A percentile compares a stretch with the other conserved stretches of the same genome.
phyloP scores from a whole-genome alignment of 768 basidiomycete species.

The Kwoniella pini region DNA sequence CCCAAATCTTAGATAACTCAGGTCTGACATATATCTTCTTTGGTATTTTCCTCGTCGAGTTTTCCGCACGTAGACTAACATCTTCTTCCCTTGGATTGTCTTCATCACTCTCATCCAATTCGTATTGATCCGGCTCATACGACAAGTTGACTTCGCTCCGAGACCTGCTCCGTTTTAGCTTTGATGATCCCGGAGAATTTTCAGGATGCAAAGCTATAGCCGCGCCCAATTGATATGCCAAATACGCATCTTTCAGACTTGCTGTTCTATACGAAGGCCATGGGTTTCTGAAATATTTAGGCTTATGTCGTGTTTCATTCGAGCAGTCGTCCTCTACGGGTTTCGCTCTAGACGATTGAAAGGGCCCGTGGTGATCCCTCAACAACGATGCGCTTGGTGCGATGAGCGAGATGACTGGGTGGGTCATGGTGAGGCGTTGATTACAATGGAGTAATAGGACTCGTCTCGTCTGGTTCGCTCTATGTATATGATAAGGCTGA shows the following conservation, averaged over 20 bases:
- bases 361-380: slow-evolving; percentile 34
- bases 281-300: slow-evolving; percentile 48
- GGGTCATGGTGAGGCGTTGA: neutral
- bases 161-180: neutral
- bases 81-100: slow-evolving; percentile 18
- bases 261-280: slow-evolving; percentile 50
- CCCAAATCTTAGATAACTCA: slow-evolving; percentile 24
- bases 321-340: neutral
- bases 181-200: slow-evolving; percentile 14
- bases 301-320: slow-evolving; percentile 13
- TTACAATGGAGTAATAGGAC: no score
- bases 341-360: neutral
- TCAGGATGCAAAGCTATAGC: slow-evolving; percentile 35
- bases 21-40: slow-evolving; percentile 32
- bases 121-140: neutral
- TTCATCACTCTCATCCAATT: slow-evolving; percentile 4
- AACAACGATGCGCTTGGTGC: slow-evolving; percentile 9
- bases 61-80: slow-evolving; percentile 5
- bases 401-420: slow-evolving; percentile 20
- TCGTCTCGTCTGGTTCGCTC: no score
- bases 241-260: slow-evolving; percentile 38
- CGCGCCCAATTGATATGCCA: slow-evolving; percentile 47
- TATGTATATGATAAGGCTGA: no score
- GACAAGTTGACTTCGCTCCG: no score
- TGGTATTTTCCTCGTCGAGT: slow-evolving; percentile 11